Evolutionary conservation across 768 basidiomycete species (phyloP).

Genomic region (Suillus luteus): DNA sequence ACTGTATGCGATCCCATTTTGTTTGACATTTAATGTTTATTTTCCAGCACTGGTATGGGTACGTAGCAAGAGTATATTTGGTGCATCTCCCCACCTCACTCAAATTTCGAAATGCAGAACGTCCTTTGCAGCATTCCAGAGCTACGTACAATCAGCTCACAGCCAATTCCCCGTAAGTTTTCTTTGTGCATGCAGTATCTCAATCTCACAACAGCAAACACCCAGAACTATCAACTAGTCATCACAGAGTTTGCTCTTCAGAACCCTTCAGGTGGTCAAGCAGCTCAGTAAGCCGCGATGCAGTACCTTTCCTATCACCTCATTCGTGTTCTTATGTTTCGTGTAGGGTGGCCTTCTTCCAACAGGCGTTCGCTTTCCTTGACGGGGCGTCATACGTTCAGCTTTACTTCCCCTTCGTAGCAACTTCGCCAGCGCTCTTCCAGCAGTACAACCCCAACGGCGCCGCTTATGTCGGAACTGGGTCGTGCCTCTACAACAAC

Average conservation of each 20-base stretch:
- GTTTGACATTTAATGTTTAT: background rate
- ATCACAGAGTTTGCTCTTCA: slow-evolving; percentile 37
- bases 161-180: slow-evolving; percentile 29
- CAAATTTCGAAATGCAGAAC: slow-evolving; percentile 19
- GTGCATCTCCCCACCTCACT: background rate
- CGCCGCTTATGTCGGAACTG: slow-evolving; percentile 24
- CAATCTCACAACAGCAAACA: slow-evolving; percentile 13
- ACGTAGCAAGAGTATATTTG: slow-evolving; percentile 3
- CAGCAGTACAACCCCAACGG: slow-evolving; percentile 21
- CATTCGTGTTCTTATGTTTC: slow-evolving; percentile 2
- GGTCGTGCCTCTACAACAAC: slow-evolving; percentile 37
- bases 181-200: no score
- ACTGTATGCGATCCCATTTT: background rate
- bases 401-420: slow-evolving; percentile 41
- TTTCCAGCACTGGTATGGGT: slow-evolving; percentile 34
- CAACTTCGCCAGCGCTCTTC: slow-evolving; percentile 33
- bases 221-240: slow-evolving; percentile 28
- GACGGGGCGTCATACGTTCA: slow-evolving; percentile 32
- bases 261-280: slow-evolving; percentile 33
- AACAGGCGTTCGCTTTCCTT: slow-evolving; percentile 38
- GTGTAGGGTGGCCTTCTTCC: slow-evolving; percentile 34
- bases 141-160: slow-evolving; percentile 29
- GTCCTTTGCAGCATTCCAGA: slow-evolving; percentile 32
- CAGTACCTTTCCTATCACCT: background rate
- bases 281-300: slow-evolving; percentile 28